A percentile compares a stretch with the other conserved stretches of the same genome.
Evolutionary conservation across 257 asterid genomes (phyloP).

Genomic region (Nicotiana otophora): DNA sequence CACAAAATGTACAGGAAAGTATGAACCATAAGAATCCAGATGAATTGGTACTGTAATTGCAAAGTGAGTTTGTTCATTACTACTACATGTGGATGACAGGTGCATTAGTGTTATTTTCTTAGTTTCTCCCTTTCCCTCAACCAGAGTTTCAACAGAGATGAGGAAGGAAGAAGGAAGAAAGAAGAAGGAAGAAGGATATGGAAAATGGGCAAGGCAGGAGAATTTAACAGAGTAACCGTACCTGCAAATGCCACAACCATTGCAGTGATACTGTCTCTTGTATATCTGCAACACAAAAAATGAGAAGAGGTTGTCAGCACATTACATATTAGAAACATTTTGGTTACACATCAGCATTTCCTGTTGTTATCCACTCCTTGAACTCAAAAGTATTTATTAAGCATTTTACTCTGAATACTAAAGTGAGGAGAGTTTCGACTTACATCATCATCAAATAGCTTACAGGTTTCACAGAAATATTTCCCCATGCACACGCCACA

Average conservation of each 20-base stretch:
- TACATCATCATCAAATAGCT: conserved; percentile 85
- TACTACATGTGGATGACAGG: neutral
- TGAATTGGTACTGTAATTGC: neutral
- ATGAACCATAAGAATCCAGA: neutral
- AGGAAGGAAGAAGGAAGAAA: neutral
- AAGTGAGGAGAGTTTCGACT: conserved; percentile 17
- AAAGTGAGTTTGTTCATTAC: too few relatives aligned
- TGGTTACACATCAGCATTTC: neutral
- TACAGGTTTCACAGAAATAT: conserved; percentile 73
- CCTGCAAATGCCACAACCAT: conserved; percentile 95
- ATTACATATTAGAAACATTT: neutral
- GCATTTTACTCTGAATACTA: neutral
- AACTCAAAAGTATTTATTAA: neutral
- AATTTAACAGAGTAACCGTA: conserved; percentile 14
- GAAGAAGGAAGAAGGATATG: neutral
- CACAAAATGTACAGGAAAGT: neutral
- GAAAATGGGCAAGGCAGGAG: neutral
- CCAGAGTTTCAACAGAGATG: neutral
- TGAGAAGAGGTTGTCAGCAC: neutral
- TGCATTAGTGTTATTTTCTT: neutral
- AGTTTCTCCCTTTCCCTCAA: neutral
- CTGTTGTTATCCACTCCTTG: neutral
- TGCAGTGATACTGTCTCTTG: conserved; percentile 74
- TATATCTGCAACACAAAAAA: conserved; percentile 47
- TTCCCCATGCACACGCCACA: conserved; percentile 90